Evolutionary conservation across 2,329 filamentous ascomycete species (phyloP).

Genomic region (Talaromyces sp.): DNA sequence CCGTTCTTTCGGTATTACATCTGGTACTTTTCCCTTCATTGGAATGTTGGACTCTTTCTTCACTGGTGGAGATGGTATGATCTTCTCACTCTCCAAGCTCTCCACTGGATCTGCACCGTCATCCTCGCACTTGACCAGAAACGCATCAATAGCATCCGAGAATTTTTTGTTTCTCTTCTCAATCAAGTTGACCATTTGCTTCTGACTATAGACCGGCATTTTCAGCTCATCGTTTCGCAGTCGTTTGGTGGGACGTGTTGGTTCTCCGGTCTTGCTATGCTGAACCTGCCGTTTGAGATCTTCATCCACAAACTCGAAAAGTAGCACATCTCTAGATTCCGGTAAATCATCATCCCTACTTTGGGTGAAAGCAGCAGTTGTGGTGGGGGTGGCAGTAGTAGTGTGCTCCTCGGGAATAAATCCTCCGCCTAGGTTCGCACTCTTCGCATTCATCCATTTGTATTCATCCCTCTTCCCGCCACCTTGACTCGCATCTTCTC

Average conservation of each 20-base stretch:
- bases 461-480: slow-evolving; percentile 38
- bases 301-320: slow-evolving; percentile 90
- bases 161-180: slow-evolving; percentile 88
- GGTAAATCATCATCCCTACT: slow-evolving; percentile 40
- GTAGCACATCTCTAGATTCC: slow-evolving; percentile 60
- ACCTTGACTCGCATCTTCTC: slow-evolving; percentile 48
- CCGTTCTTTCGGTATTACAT: slow-evolving; percentile 74
- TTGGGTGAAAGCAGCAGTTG: slow-evolving; percentile 18
- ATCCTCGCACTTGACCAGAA: slow-evolving; percentile 70
- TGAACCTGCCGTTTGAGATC: slow-evolving; percentile 79
- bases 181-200: slow-evolving; percentile 84
- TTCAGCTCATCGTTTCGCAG: slow-evolving; percentile 75
- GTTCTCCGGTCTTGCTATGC: slow-evolving; percentile 69
- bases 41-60: slow-evolving; percentile 28
- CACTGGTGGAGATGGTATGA: slow-evolving; percentile 60
- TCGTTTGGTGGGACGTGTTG: slow-evolving; percentile 63
- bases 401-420: slow-evolving; percentile 14
- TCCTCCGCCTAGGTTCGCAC: slow-evolving; percentile 11
- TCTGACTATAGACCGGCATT: slow-evolving; percentile 89
- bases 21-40: slow-evolving; percentile 49
- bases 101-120: slow-evolving; percentile 62
- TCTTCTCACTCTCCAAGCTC: slow-evolving; percentile 57
- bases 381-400: background rate
- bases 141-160: slow-evolving; percentile 68
- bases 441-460: slow-evolving; percentile 18